Evolutionary conservation across 1,139 yeast species (phyloP).

Genomic region (Debaryomycetaceae sp.): DNA sequence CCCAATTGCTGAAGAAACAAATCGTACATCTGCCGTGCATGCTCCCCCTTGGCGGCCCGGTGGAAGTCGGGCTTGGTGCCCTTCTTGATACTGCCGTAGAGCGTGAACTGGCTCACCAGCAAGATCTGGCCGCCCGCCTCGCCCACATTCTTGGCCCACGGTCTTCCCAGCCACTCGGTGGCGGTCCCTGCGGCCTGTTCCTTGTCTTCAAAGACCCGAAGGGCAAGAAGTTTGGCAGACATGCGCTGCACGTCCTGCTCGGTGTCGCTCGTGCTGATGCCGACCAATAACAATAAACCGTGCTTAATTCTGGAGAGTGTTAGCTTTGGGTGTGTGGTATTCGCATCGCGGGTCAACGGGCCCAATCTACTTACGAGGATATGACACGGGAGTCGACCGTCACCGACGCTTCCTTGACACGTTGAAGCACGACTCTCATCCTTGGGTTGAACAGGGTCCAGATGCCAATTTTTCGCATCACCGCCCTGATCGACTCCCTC

Average conservation of each 20-base stretch:
- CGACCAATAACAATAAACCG: conserved; percentile 77
- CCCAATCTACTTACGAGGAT: conserved; percentile 43
- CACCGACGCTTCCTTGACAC: conserved; percentile 80
- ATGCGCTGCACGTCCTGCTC: conserved; percentile 57
- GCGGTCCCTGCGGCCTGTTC: conserved; percentile 19
- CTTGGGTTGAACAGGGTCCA: too few relatives aligned
- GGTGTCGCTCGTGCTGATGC: conserved; percentile 71
- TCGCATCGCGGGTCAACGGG: too few relatives aligned
- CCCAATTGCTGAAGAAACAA: conserved; percentile 40
- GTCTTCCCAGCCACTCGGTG: conserved; percentile 53
- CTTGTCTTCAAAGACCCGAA: conserved; percentile 64
- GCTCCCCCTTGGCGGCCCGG: conserved; percentile 72
- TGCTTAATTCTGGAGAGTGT: conserved; percentile 38
- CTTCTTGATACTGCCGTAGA: conserved; percentile 72
- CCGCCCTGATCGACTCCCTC: too few relatives aligned
- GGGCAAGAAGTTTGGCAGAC: conserved; percentile 52
- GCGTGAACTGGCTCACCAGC: conserved; percentile 78
- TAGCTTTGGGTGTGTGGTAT: conserved; percentile 1
- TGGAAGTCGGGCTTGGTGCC: conserved; percentile 95
- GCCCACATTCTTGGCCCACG: conserved; percentile 29
- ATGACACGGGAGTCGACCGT: conserved; percentile 61
- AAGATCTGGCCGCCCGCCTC: conserved; percentile 41
- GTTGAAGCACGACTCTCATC: conserved; percentile 85
- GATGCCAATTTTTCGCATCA: too few relatives aligned
- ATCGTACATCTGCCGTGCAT: conserved; percentile 61